A percentile compares a stretch with the other conserved stretches of the same genome.
phyloP scores from a whole-genome alignment of 139 green algal genomes.

The Yamagishiella unicocca region DNA sequence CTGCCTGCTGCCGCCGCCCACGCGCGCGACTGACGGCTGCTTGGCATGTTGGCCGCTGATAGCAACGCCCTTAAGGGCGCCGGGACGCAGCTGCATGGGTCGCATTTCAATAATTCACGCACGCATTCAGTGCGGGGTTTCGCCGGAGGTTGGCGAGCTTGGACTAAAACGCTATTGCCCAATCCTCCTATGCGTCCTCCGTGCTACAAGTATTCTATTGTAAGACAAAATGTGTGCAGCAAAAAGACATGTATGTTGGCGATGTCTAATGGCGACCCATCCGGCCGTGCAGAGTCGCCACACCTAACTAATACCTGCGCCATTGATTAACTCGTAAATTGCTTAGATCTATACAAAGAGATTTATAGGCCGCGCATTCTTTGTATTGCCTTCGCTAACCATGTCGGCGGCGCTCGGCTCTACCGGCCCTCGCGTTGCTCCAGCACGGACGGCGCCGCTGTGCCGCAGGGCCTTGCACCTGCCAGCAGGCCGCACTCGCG shows the following conservation, averaged over 20 bases:
- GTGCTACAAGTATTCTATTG: too few relatives aligned
- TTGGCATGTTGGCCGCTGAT: background rate
- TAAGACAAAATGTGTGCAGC: too few relatives aligned
- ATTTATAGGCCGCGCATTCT: too few relatives aligned
- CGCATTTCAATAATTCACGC: background rate
- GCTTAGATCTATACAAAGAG: too few relatives aligned
- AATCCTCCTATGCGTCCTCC: background rate
- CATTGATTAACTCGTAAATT: too few relatives aligned
- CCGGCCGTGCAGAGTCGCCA: too few relatives aligned
- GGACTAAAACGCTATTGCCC: background rate
- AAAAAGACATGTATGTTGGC: too few relatives aligned
- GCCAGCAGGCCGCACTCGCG: background rate
- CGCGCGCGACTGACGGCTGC: background rate
- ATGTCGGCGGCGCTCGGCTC: conserved; percentile 40
- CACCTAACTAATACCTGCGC: too few relatives aligned
- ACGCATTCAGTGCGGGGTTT: background rate
- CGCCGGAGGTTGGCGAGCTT: background rate
- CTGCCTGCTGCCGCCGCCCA: conserved; percentile 9
- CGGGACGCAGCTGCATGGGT: conserved; percentile 26
- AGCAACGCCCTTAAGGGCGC: background rate
- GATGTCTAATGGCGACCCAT: too few relatives aligned
- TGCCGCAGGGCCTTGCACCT: background rate
- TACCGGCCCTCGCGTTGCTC: background rate
- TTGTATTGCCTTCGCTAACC: too few relatives aligned
- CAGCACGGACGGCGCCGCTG: background rate